Evolutionary conservation across 352 stramenopile genomes (phyloP).

Genomic region (Phytopythium litorale): DNA sequence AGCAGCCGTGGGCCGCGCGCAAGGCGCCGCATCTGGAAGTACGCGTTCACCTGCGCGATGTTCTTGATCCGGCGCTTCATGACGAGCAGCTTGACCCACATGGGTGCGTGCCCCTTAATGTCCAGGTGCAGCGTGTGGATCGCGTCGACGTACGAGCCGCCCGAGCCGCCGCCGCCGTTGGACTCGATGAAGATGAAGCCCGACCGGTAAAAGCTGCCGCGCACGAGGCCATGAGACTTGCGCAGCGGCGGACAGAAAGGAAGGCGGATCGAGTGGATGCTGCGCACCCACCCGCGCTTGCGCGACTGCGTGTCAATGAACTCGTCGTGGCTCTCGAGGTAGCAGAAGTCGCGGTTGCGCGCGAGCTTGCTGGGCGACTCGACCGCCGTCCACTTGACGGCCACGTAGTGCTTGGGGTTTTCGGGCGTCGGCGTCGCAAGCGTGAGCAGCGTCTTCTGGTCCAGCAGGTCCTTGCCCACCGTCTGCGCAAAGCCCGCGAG

Average conservation of each 20-base stretch:
- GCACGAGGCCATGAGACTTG: slow-evolving; percentile 57
- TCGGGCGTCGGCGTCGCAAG: slow-evolving; percentile 55
- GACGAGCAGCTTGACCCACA: slow-evolving; percentile 72
- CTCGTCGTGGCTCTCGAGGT: slow-evolving; percentile 82
- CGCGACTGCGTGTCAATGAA: slow-evolving; percentile 74
- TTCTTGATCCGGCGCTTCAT: slow-evolving; percentile 80
- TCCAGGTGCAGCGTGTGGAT: slow-evolving; percentile 77
- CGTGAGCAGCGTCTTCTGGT: slow-evolving; percentile 73
- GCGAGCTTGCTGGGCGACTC: slow-evolving; percentile 74
- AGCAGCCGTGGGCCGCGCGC: slow-evolving; percentile 37
- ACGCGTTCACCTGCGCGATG: slow-evolving; percentile 61
- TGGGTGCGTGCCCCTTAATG: slow-evolving; percentile 71
- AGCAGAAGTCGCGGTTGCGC: slow-evolving; percentile 79
- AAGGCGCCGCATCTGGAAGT: slow-evolving; percentile 63
- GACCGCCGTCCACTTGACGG: slow-evolving; percentile 77
- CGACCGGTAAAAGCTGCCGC: slow-evolving; percentile 70
- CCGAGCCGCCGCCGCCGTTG: slow-evolving; percentile 11
- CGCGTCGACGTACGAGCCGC: slow-evolving; percentile 52
- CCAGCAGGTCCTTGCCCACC: slow-evolving; percentile 71
- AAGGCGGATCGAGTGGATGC: slow-evolving; percentile 75
- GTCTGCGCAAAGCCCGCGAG: slow-evolving; percentile 64
- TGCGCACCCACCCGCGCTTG: slow-evolving; percentile 70
- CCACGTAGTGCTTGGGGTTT: slow-evolving; percentile 84
- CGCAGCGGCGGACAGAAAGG: slow-evolving; percentile 60
- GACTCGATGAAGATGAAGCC: slow-evolving; percentile 82